Percentiles rank a stretch among this genome's conserved stretches.
Conservation (phyloP, 352 stramenopile genomes). For the Globisporangium alternatum region DNA sequence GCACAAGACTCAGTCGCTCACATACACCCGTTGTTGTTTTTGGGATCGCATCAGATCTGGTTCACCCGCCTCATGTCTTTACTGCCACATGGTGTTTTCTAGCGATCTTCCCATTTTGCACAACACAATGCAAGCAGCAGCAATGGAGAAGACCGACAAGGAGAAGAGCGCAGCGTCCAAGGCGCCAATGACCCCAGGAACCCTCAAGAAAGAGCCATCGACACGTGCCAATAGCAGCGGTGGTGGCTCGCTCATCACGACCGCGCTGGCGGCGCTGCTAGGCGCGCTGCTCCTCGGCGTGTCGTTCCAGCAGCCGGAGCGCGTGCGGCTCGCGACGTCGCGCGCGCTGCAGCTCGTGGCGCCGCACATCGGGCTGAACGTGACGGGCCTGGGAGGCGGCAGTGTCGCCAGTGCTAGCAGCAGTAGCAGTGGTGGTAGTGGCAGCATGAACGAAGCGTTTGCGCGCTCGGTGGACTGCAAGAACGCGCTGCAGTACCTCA, state of each 20-base stretch:
- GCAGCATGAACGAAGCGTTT: neutral
- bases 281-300: constrained; percentile 3
- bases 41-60: no score
- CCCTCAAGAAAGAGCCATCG: neutral
- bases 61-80: no score
- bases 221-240: neutral
- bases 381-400: neutral
- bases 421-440: neutral
- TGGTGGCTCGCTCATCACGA: neutral
- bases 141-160: neutral
- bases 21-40: no score
- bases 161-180: neutral
- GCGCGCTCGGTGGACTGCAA: constrained; percentile 28
- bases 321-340: constrained; percentile 5
- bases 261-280: constrained; percentile 6
- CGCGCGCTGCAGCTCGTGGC: constrained; percentile 10
- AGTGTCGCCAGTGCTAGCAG: no score
- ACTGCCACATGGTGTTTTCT: neutral
- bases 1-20: no score
- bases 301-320: neutral
- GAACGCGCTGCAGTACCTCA: constrained; percentile 41
- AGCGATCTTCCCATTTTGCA: no score
- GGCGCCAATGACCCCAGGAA: neutral
- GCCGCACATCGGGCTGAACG: neutral
- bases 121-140: neutral